Percentiles rank a stretch among this genome's conserved stretches.
Evolutionary conservation across 129 eudicot species (phyloP).

Genomic region (Smallanthus sonchifolius): DNA sequence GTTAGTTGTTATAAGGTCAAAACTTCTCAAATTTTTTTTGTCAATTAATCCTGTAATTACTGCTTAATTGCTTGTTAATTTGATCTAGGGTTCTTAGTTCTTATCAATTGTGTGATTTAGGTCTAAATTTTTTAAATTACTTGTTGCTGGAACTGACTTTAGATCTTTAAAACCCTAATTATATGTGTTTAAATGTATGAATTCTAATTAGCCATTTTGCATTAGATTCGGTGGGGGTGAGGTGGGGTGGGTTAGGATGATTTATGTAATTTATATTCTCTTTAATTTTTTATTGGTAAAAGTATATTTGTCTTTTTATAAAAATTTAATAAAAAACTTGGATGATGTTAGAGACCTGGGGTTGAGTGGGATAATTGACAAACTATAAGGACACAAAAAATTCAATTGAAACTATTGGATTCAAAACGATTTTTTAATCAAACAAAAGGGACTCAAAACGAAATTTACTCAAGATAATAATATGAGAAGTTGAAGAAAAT

Average conservation of each 20-base stretch:
- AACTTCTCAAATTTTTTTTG: neutral
- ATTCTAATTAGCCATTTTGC: neutral
- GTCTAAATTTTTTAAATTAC: neutral
- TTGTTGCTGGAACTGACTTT: conserved; percentile 2
- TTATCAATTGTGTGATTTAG: conserved; percentile 4
- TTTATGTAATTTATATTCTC: too few species aligned
- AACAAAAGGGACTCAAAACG: too few species aligned
- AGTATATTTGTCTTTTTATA: too few species aligned
- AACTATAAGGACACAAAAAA: too few species aligned
- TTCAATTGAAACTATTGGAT: too few species aligned
- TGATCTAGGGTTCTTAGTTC: neutral
- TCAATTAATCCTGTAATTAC: neutral
- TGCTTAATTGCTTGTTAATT: neutral
- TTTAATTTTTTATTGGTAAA: too few species aligned
- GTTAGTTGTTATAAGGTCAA: conserved; percentile 58
- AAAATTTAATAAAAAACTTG: too few species aligned
- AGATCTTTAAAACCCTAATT: conserved; percentile 1
- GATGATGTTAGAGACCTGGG: too few species aligned
- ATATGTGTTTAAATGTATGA: neutral
- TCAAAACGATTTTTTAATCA: too few species aligned
- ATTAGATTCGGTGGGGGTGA: neutral
- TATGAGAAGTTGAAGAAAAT: neutral
- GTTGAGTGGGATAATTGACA: too few species aligned
- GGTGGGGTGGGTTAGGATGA: too few species aligned
- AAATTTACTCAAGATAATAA: too few species aligned